Conservation (phyloP, 2,329 filamentous ascomycete species). For the Talaromyces amestolkiae region DNA sequence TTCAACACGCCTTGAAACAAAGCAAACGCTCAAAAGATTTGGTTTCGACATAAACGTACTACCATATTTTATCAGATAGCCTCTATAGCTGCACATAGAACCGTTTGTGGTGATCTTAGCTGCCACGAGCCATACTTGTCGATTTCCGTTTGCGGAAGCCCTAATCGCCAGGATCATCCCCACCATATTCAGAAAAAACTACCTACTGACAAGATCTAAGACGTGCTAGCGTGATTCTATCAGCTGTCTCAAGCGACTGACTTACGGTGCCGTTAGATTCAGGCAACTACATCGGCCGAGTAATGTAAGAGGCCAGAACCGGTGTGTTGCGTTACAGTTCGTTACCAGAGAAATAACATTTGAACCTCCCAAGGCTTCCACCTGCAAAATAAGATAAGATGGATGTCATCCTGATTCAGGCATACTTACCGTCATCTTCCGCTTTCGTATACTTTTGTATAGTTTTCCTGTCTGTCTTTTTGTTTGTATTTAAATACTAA, state of each 20-base stretch:
- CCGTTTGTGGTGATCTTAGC: neutral
- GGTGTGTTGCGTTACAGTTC: neutral
- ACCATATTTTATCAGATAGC: neutral
- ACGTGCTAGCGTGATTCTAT: neutral
- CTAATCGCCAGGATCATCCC: neutral
- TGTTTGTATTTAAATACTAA: neutral
- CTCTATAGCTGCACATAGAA: neutral
- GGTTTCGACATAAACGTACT: neutral
- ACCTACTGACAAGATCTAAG: neutral
- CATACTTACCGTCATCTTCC: conserved; percentile 28
- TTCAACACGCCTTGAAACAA: neutral
- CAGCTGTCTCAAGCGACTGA: conserved; percentile 19
- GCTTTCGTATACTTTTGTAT: conserved; percentile 23
- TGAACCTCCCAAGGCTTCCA: neutral
- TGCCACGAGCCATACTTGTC: neutral
- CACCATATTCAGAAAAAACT: neutral
- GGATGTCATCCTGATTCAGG: conserved; percentile 18
- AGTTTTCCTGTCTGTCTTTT: too few species aligned
- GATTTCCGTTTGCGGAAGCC: conserved; percentile 19
- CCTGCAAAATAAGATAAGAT: conserved; percentile 33
- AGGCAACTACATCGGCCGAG: neutral
- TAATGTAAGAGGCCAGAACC: neutral
- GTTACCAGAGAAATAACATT: neutral
- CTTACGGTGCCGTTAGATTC: neutral
- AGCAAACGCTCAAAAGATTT: neutral